Base-by-base conservation (phyloP, 1,139 yeast species). In the Sugiyamaella paludigena region DNA sequence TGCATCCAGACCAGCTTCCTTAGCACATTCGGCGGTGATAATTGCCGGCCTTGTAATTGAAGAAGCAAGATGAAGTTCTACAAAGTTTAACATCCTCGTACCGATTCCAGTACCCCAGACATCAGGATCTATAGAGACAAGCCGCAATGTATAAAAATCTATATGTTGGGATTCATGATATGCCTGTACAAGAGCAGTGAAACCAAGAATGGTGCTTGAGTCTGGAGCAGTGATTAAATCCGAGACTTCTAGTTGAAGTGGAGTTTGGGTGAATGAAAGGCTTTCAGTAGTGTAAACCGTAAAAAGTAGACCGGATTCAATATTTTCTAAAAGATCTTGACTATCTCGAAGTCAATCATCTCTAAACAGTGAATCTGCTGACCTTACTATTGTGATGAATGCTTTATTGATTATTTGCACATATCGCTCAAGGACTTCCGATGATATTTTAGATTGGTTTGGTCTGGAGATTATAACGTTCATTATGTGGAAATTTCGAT, bases 101-200 rank as follows among this genome's bases (percentile, higher is more conserved):
- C 50, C 50, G 15, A 47, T 33, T 8, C 50, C 50, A 3, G n/a
- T 34, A 2, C 47, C 39, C 50, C 50, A 47, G 7, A 36, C 28
- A n/a, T 38, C 40, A 6, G 48, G 48, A 30, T 39, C 42, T 13
- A 43, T 44, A 11, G 47, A 47, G 9, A 47, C 47, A 27, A 47
- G 43, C 8, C 43, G 40, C 19, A 47, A 34, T 9, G 12, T 24
- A 24, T 47, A 43, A 24, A 36, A 40, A 19, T 10, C 30, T 4
- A 40, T 28, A 15, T 29, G 28, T 2, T 9, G 11, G 9, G 45
- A 35, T 13, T 42, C 45, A 2, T 28, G 10, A n/a, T 36, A n/a
- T 11, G 29, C n/a, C 24, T 36, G 35, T 19, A 42, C 45, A 5
- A 28, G 15, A n/a, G 36, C 45, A 36, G 36, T 34, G 7, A 36